Base-by-base conservation (phyloP, 192 early-diverging fungal genomes). In the Dissophora ornata region DNA sequence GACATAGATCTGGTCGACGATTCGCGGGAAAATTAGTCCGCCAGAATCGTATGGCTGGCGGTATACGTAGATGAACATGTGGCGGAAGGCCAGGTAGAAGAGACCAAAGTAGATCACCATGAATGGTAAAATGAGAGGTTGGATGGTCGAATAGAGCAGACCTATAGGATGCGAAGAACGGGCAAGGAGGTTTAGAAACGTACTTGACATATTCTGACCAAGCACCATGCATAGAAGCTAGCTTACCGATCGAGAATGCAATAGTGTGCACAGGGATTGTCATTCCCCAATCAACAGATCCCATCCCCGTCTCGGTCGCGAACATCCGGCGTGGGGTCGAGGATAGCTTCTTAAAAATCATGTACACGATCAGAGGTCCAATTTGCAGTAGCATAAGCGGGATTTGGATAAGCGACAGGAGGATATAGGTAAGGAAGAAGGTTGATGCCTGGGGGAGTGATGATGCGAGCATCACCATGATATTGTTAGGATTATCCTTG, bases 401-500 rank as follows among this genome's bases (percentile, higher is more conserved):
- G 5, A 92, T 85, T 19, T 85, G 81, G 22, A 85, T 75, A 29
- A 92, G 79, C 0, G 91, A 82, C 19, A 86, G 82, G 26, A 96
- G 82, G 74, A 95, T 79, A 32, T 94, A 96, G n/a, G 89, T 92
- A 36, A 94, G 83, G 62, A 93, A 95, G 81, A 90, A 93, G 38
- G 86, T 91, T 6, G 91, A 89, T 1, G 89, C 88, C 51, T 87
- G 83, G 12, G 94, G 94, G 0, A 96, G 83, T 7, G 80, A 73
- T 21, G 77, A 63, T n/a, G 89, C 82, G 6, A 93, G 74, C 34
- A 83, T 86, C 2, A 57, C 38, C 69, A 90, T 73, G 34, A 89
- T 69, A 15, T 42, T 57, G 18, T 46, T 46, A 10, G 91, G 91
- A 11, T 83, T 74, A 13, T 88, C 80, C 47, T 84, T 71, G 55